Evolutionary conservation across 192 early-diverging fungal species (phyloP).

Genomic region (Entomortierella lignicola): DNA sequence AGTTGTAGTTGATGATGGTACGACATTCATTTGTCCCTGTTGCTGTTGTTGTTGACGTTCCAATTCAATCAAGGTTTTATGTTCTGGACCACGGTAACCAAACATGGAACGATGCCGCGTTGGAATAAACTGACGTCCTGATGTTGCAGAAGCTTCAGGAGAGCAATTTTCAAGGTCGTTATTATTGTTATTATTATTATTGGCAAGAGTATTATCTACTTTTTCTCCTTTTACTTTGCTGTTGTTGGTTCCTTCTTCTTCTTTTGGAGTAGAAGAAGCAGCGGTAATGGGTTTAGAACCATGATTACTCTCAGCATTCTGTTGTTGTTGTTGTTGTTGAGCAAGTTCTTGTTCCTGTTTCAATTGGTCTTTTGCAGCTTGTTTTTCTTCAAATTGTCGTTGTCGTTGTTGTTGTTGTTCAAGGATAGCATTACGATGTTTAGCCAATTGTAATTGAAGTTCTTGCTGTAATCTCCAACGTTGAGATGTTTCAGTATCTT

Average conservation of each 20-base stretch:
- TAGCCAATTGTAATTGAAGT: slow-evolving; percentile 28
- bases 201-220: not conserved
- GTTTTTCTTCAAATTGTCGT: not conserved
- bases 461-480: slow-evolving; percentile 33
- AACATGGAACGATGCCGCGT: slow-evolving; percentile 34
- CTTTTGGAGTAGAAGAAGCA: too few relatives aligned
- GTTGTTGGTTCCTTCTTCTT: too few relatives aligned
- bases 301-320: too few relatives aligned
- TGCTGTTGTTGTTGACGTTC: not conserved
- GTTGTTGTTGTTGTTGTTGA: slow-evolving; percentile 5
- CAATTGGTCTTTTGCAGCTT: not conserved
- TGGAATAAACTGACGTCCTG: slow-evolving; percentile 17
- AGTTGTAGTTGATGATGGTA: too few relatives aligned
- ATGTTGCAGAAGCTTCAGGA: not conserved
- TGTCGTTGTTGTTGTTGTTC: slow-evolving; percentile 19
- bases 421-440: slow-evolving; percentile 34
- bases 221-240: not conserved
- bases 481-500: slow-evolving; percentile 29
- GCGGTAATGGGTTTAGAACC: too few relatives aligned
- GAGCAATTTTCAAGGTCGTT: too few relatives aligned
- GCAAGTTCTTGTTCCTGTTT: slow-evolving; percentile 1
- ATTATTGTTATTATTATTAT: not conserved
- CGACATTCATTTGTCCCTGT: too few relatives aligned
- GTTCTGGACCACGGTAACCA: slow-evolving; percentile 41
- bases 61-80: too few relatives aligned